Conservation (phyloP, 2,329 filamentous ascomycete species). For the Aspergillus puulaauensis region DNA sequence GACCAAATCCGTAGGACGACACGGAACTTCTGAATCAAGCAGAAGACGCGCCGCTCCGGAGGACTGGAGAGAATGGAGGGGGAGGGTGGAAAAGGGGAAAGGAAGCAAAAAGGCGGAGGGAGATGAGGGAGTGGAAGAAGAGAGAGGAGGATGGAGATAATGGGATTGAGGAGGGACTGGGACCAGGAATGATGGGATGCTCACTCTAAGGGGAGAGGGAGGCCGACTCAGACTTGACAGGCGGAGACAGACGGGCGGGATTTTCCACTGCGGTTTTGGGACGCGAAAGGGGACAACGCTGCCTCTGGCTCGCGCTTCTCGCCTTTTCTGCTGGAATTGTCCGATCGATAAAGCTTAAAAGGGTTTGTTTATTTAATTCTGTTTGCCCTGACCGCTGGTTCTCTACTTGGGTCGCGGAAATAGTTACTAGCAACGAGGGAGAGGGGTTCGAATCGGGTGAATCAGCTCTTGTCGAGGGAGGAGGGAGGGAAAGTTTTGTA, state of each 20-base stretch:
- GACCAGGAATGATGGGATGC: conserved; percentile 11
- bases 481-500: conserved; percentile 6
- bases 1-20: conserved; percentile 30
- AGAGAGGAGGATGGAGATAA: conserved; percentile 28
- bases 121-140: conserved; percentile 25
- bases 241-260: conserved; percentile 23
- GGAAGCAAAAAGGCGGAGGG: conserved; percentile 21
- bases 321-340: not conserved
- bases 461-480: not conserved
- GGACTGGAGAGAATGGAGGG: conserved; percentile 12
- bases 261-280: conserved; percentile 16
- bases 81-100: conserved; percentile 18
- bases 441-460: not conserved
- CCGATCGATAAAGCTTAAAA: conserved; percentile 1
- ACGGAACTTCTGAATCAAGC: conserved; percentile 28
- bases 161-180: not conserved
- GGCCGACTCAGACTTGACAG: conserved; percentile 16
- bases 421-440: not conserved
- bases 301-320: not conserved
- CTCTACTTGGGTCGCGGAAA: not conserved
- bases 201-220: conserved; percentile 18
- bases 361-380: not conserved
- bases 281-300: conserved; percentile 17
- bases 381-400: not conserved
- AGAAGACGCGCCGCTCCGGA: conserved; percentile 29